phyloP scores from a whole-genome alignment of 2,329 filamentous ascomycete species.

The Phoma sp. region DNA sequence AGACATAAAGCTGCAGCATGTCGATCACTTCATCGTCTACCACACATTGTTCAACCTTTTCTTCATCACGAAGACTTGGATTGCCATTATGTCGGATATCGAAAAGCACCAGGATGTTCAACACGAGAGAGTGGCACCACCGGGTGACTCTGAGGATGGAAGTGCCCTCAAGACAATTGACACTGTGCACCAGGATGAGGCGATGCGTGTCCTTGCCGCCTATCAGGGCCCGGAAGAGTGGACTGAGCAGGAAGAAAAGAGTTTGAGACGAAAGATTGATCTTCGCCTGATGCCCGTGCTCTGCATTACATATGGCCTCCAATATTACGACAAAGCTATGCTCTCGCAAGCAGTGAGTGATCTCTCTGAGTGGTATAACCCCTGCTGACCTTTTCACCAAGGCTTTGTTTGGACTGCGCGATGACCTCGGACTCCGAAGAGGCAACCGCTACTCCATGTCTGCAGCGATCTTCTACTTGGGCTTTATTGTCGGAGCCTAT shows the following conservation, averaged over 20 bases:
- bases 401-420: conserved; percentile 18
- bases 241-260: conserved; percentile 51
- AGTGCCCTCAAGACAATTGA: conserved; percentile 8
- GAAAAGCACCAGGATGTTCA: conserved; percentile 23
- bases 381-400: not conserved
- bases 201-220: conserved; percentile 43
- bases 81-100: conserved; percentile 19
- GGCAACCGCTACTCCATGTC: conserved; percentile 12
- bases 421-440: conserved; percentile 41
- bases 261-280: conserved; percentile 30
- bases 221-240: conserved; percentile 54
- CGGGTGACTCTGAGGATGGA: conserved; percentile 18
- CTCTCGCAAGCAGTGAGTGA: conserved; percentile 57
- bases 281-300: conserved; percentile 30
- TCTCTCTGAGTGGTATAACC: too few species aligned
- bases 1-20: conserved; percentile 24
- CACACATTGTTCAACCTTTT: not conserved
- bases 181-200: conserved; percentile 14
- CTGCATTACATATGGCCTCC: conserved; percentile 33
- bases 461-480: conserved; percentile 26
- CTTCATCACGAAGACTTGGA: conserved; percentile 1
- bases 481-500: conserved; percentile 59
- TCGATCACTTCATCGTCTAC: conserved; percentile 13
- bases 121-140: conserved; percentile 13
- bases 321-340: conserved; percentile 53